Conservation (phyloP, 495 filamentous ascomycete genomes). For the Daldinia caldariorum region DNA sequence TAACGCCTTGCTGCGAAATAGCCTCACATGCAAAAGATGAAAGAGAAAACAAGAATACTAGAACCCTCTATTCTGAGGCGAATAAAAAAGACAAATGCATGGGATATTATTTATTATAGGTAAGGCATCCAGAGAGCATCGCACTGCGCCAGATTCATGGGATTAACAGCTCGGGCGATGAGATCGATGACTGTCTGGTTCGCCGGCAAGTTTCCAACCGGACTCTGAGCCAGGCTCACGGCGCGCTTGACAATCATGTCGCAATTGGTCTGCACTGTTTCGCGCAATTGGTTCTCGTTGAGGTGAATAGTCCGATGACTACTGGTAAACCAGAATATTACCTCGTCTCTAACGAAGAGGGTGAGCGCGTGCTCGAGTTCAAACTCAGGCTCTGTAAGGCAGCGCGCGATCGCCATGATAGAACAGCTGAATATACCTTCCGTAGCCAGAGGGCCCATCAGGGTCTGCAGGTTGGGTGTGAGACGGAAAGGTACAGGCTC, state of each 20-base stretch:
- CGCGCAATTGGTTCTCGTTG: slow-evolving; percentile 77
- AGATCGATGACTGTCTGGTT: slow-evolving; percentile 97
- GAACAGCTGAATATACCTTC: slow-evolving; percentile 94
- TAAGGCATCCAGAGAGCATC: slow-evolving; percentile 99
- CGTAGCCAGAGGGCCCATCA: slow-evolving; percentile 94
- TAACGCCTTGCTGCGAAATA: slow-evolving; percentile 36
- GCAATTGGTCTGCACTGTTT: slow-evolving; percentile 86
- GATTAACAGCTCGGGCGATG: slow-evolving; percentile 85
- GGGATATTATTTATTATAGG: slow-evolving; percentile 62
- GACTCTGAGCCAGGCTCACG: slow-evolving; percentile 75
- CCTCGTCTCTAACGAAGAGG: slow-evolving; percentile 95
- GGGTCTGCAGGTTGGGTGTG: slow-evolving; percentile 92
- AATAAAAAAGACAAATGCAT: neutral
- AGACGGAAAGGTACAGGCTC: slow-evolving; percentile 97
- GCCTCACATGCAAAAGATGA: slow-evolving; percentile 18
- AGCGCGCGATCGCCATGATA: slow-evolving; percentile 94
- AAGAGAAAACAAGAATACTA: neutral
- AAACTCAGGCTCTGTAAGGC: slow-evolving; percentile 89
- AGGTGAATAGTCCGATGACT: slow-evolving; percentile 71
- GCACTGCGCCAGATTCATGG: slow-evolving; percentile 79
- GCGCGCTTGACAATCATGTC: slow-evolving; percentile 91
- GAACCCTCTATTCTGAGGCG: neutral
- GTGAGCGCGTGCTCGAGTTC: slow-evolving; percentile 92
- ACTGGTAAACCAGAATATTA: slow-evolving; percentile 94
- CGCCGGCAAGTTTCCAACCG: slow-evolving; percentile 77